Base-by-base conservation (phyloP, 257 asterid genomes). In the Nicotiana attenuata region DNA sequence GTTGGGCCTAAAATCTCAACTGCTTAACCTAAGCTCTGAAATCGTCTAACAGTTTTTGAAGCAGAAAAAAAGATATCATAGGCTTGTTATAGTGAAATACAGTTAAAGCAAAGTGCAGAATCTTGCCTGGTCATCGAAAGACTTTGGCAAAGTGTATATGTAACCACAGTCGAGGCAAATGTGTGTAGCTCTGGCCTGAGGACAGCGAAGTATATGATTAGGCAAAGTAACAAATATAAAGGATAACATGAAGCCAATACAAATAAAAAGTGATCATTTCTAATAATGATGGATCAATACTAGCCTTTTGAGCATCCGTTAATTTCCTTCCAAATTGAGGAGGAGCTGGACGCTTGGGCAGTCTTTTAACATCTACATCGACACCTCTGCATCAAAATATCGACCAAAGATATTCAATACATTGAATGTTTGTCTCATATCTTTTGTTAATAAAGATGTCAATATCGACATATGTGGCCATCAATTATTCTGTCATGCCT, bases 141-240 rank as follows among this genome's bases (percentile, higher is more conserved):
- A 83, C 82, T 96, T 96, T 63, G 63, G 81, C 67, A 91, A 89
- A 26, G 97, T 94, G 91, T 96, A 96, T 57, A 96, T 93, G 90
- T 87, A 96, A 81, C 99, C 99, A 81, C 99, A 96, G 67, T 94
- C 99, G 10, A 96, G 95, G 94, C 99, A 96, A 77, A 94, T 96
- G 83, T 96, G 99, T 81, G 95, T 92, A 26, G 99, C 99, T 63
- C 98, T 92, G 5, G 90, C 92, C 99, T 96, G 92, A 61, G 55
- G 83, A 52, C 19, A 29, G 15, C 17, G 63, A 80, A 60, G 20
- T 16, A 26, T 78, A 78, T 11, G 19, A 35, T 60, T 31, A 31
- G 41, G 80, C 10, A 28, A 38, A 41, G 26, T 64, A 52, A 80
- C 59, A 50, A 24, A 15, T 24, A 50, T 19, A 24, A 47, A 50